Conservation (phyloP, 106 monocot genomes). For the Dendrobium officinale region DNA sequence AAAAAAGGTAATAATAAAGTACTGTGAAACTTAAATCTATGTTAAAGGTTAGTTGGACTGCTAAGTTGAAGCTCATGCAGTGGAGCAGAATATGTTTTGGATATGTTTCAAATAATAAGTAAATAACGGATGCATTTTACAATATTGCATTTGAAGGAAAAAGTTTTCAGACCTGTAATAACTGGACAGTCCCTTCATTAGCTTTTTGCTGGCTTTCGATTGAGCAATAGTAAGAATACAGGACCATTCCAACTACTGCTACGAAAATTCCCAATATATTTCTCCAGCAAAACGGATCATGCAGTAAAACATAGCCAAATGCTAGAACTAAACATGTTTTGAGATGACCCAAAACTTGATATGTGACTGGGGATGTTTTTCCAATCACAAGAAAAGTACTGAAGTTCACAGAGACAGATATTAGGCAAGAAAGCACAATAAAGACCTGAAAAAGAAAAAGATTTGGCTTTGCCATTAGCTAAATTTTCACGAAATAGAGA, state of each 20-base stretch:
- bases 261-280: slow-evolving; percentile 60
- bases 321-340: slow-evolving; percentile 68
- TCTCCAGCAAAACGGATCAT: slow-evolving; percentile 73
- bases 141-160: not conserved
- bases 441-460: slow-evolving; percentile 35
- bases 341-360: slow-evolving; percentile 76
- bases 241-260: slow-evolving; percentile 62
- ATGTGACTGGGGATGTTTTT: slow-evolving; percentile 74
- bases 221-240: slow-evolving; percentile 54
- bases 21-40: not conserved
- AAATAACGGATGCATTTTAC: not conserved
- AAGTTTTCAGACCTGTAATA: slow-evolving; percentile 32
- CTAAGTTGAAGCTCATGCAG: not conserved
- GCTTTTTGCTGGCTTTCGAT: slow-evolving; percentile 52
- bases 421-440: slow-evolving; percentile 59
- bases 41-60: not conserved
- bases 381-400: slow-evolving; percentile 82
- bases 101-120: not conserved
- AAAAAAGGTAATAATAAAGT: not conserved
- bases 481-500: not conserved
- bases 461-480: not conserved
- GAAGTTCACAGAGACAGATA: slow-evolving; percentile 69
- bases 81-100: not conserved
- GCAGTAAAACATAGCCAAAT: slow-evolving; percentile 61
- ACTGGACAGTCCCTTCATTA: slow-evolving; percentile 30